These are phyloP conservation scores for Trichoderma afroharzianum DNA, from an alignment of 2,329 filamentous ascomycete species.

Conservation along the genomic window DNA sequence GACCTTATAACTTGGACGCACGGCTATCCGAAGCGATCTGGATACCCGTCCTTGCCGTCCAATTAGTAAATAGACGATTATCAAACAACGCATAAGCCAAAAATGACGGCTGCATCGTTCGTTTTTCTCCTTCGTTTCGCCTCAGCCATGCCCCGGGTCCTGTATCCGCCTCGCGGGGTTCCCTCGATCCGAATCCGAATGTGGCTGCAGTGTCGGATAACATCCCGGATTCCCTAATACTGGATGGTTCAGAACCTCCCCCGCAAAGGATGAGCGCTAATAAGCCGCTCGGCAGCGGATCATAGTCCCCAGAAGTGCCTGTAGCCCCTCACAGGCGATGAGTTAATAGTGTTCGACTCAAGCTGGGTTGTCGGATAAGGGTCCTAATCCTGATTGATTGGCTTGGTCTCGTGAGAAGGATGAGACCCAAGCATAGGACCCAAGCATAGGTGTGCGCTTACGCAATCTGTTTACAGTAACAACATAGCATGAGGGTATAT, in stretches of 20 bases:
- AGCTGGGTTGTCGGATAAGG: not conserved
- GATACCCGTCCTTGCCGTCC: not conserved
- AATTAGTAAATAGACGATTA: not conserved
- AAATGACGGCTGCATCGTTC: not conserved
- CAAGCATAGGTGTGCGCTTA: not conserved
- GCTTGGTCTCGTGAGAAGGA: not conserved
- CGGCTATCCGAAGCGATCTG: not conserved
- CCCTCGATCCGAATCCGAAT: conserved; percentile 9
- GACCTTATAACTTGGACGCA: not conserved
- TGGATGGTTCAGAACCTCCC: not conserved
- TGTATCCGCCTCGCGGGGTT: conserved; percentile 1
- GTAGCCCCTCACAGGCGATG: not conserved
- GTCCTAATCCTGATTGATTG: not conserved
- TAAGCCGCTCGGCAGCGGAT: not conserved
- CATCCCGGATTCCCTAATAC: not conserved
- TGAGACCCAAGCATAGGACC: too few species aligned
- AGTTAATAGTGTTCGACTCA: not conserved
- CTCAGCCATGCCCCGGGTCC: not conserved
- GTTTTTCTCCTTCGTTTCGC: not conserved
- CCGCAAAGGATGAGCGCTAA: not conserved
- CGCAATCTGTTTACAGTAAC: not conserved
- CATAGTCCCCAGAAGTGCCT: not conserved
- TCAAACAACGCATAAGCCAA: not conserved
- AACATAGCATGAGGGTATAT: too few species aligned
- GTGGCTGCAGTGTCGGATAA: conserved; percentile 9